Base-by-base conservation (phyloP, 2,329 filamentous ascomycete species). In the Malbranchea cinnamomea region DNA sequence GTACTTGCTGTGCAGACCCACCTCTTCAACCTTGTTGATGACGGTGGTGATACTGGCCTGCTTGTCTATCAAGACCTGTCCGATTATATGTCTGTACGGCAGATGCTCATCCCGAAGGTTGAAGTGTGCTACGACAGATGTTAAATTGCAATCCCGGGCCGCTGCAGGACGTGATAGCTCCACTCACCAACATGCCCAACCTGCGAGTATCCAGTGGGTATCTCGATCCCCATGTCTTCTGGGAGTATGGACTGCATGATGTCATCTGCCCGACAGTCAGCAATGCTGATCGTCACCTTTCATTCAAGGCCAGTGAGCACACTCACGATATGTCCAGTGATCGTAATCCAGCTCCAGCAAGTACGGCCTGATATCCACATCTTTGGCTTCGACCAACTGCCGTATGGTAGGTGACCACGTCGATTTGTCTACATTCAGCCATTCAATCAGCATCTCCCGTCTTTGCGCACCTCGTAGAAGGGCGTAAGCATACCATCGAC, bases 21-120 rank as follows among this genome's bases (percentile, higher is more conserved):
- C 87, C 37, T 82, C 76, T 54, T 92, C 78, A 24, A 78, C 69
- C 57, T 98, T 98, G 66, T 94, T 94, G 59, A 98, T 94, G 42
- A 98, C 85, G 0, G 89, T 98, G 36, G 65, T 68, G 36, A 94
- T 71, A 26, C 60, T 61, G 6, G 74, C 68, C 55, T 92, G 93
- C 60, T 98, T 98, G 60, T 95, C 89, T 30, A 83, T 60, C 12
- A 98, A 62, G 2, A 95, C 75, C 45, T 87, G 65, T 0, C 79
- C 89, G 28, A 95, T 85, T 23, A 95, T 52, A 41, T 78, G 54
- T 54, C 89, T 93, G 62, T 91, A 93, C 0, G 80, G 82, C 7
- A 83, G 60, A 48, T 84, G 94, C 40, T 75, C 69, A 12, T 80
- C 74, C 29, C 82, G 74, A 18, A 98, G 73, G 53, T 98, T 98